Conservation (phyloP, 495 filamentous ascomycete species). For the Diplogelasinospora grovesii region DNA sequence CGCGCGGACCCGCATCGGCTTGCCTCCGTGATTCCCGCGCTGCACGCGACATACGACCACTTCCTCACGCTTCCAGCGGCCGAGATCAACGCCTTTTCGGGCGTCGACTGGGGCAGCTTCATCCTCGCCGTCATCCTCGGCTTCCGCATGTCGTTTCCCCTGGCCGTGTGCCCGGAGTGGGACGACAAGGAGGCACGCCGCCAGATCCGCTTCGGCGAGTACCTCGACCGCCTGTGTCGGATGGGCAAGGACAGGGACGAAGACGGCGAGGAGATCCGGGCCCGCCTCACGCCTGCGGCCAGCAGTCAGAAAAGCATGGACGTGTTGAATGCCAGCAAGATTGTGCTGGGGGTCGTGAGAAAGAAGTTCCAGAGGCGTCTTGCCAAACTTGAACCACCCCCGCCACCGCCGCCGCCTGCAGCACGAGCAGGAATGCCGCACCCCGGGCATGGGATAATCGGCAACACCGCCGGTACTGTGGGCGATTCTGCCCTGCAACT, state of each 20-base stretch:
- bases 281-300: not conserved
- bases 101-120: slow-evolving; percentile 27
- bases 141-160: slow-evolving; percentile 35
- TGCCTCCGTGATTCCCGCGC: slow-evolving; percentile 5
- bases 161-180: slow-evolving; percentile 30
- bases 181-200: slow-evolving; percentile 26
- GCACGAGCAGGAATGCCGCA: not conserved
- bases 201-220: slow-evolving; percentile 24
- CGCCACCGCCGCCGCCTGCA: not conserved
- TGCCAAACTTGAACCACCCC: slow-evolving; percentile 23
- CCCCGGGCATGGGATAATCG: not conserved
- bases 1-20: slow-evolving; percentile 14
- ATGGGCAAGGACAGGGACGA: not conserved
- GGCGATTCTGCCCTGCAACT: not conserved
- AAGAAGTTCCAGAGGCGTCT: slow-evolving; percentile 31
- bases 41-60: slow-evolving; percentile 25
- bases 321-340: slow-evolving; percentile 28
- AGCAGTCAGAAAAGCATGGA: slow-evolving; percentile 15
- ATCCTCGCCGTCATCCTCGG: slow-evolving; percentile 33
- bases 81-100: slow-evolving; percentile 25
- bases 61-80: slow-evolving; percentile 13
- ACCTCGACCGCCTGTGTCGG: slow-evolving; percentile 23
- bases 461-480: not conserved
- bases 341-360: slow-evolving; percentile 34
- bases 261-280: not conserved